Percentiles rank a stretch among this genome's conserved stretches.
Conservation (phyloP, 2,329 filamentous ascomycete genomes). For the Botrytis elliptica region DNA sequence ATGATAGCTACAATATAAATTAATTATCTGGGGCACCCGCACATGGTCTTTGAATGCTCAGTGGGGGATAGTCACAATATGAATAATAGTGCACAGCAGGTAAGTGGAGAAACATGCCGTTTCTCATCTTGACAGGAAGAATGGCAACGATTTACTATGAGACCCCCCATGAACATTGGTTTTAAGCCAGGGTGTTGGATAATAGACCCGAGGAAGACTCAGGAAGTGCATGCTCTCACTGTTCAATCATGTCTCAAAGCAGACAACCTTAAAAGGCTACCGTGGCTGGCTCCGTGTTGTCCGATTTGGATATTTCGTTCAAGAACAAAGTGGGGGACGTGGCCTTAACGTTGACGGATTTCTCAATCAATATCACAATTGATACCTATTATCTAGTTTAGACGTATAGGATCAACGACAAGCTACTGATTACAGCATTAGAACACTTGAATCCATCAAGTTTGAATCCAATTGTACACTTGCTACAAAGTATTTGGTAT, state of each 20-base stretch:
- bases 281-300: background rate
- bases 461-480: background rate
- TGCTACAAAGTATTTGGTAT: background rate
- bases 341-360: background rate
- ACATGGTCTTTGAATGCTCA: background rate
- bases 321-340: background rate
- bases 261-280: background rate
- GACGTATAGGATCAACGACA: background rate
- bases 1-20: background rate
- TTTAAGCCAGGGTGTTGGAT: background rate
- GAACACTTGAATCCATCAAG: background rate
- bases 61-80: background rate
- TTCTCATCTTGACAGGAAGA: background rate
- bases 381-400: background rate
- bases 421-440: background rate
- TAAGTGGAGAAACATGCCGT: background rate
- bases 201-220: background rate
- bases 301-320: background rate
- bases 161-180: background rate
- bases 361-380: background rate
- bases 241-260: background rate
- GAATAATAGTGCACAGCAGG: background rate
- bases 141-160: background rate
- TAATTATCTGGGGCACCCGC: constrained; percentile 12
- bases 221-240: background rate